A percentile compares a stretch with the other conserved stretches of the same genome.
phyloP scores from a whole-genome alignment of 371 early-diverging fungal species.

The Chytridium lagenaria region DNA sequence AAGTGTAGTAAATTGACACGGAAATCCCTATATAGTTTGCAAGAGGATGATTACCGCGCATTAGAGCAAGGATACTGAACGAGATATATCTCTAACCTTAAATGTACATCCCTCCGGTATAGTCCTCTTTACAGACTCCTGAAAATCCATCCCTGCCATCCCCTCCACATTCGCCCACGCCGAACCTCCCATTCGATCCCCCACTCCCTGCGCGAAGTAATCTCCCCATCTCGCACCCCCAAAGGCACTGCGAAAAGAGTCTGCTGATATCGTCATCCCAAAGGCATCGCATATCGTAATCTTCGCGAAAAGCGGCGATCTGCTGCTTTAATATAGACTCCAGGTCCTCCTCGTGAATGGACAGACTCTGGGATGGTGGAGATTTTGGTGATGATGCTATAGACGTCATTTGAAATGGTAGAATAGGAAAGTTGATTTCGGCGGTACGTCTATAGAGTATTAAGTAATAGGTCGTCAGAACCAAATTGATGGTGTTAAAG shows the following conservation, averaged over 20 bases:
- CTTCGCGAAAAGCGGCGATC: conserved; percentile 40
- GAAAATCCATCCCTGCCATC: conserved; percentile 36
- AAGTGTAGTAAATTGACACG: conserved; percentile 41
- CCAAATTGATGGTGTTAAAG: neutral
- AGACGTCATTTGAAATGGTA: conserved; percentile 15
- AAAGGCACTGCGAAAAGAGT: conserved; percentile 40
- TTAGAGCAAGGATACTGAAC: too few species aligned
- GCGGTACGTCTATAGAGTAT: neutral
- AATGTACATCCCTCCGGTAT: conserved; percentile 53
- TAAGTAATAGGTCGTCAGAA: neutral
- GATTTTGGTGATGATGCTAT: neutral
- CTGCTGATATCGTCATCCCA: conserved; percentile 38
- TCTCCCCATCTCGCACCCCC: conserved; percentile 40
- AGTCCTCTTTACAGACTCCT: conserved; percentile 37
- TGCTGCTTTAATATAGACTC: conserved; percentile 30
- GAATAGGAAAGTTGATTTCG: conserved; percentile 26
- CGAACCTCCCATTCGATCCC: neutral
- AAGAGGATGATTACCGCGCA: neutral
- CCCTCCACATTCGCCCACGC: conserved; percentile 9
- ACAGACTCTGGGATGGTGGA: neutral
- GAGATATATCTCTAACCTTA: conserved; percentile 38
- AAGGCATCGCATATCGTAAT: conserved; percentile 42
- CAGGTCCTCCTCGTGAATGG: conserved; percentile 35
- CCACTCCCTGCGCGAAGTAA: conserved; percentile 14
- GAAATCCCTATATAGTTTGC: conserved; percentile 37